Evolutionary conservation across 345 rosid genomes (phyloP), one percentile per base, ranked within the genome.

Genomic region (Lepidium aucheri): DNA sequence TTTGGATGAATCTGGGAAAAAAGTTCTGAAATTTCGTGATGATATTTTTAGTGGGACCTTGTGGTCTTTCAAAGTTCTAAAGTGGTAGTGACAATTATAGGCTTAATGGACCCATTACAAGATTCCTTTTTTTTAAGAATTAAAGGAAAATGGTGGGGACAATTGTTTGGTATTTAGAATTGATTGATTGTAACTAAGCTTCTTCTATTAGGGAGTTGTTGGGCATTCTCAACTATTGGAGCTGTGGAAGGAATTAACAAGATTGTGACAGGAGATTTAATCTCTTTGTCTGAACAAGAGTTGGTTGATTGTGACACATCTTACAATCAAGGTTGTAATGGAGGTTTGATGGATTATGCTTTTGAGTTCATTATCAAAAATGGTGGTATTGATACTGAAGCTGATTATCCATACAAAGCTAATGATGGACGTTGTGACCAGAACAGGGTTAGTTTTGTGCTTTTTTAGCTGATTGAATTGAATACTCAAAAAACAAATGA

Each of bases 181-280:
- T 60, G 9, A 15, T 8, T 63, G 45, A 50, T 47, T 4, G 14
- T 40, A 58, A 64, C 12, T 40, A 50, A 60, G 60, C 52, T 55
- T 28, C 13, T 60, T 45, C 0, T 66, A 0, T 16, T 39, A 89
- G 99, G 99, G 86, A 86, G 96, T 58, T 94, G 99, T 83, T 94
- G 99, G 99, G 99, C 99, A 0, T 94, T 94, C 67, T 86, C 99
- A 24, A 74, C 97, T 0, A 72, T 94, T 50, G 95, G 91, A 18
- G 87, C 96, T 0, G 97, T 94, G 75, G 99, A 94, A 69, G 99
- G 99, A 26, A 79, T 94, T 35, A 94, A 88, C 86, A 70, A 88
- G 80, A 84, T 94, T 7, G 88, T 83, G 41, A 94, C 97, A 0
- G 96, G 97, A 6, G 92, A 82, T 4, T 33, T 94, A 24, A 77